These are phyloP conservation scores for Mortierella sp. DNA, from an alignment of 371 early-diverging fungal species.

Conservation along the genomic window DNA sequence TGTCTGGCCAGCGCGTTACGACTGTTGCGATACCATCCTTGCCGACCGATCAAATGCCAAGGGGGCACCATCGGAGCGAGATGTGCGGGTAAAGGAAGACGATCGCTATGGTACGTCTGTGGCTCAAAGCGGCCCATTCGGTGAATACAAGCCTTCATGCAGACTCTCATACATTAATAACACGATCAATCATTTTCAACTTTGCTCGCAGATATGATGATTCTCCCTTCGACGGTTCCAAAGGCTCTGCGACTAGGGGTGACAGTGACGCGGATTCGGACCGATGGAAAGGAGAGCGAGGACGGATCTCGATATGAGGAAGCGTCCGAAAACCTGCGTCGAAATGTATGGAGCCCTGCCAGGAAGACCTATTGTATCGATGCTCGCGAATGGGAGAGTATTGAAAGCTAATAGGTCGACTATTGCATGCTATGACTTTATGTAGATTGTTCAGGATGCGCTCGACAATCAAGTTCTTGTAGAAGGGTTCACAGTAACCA, in stretches of 20 bases:
- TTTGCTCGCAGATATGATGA: constrained; percentile 15
- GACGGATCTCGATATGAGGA: constrained; percentile 30
- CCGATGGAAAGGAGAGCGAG: constrained; percentile 5
- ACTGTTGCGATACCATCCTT: constrained; percentile 30
- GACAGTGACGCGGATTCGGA: constrained; percentile 13
- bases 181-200: background rate
- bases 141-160: background rate
- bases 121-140: background rate
- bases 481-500: constrained; percentile 24
- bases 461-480: constrained; percentile 30
- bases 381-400: background rate
- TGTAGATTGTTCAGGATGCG: constrained; percentile 36
- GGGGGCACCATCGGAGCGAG: background rate
- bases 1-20: constrained; percentile 52
- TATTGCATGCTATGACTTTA: background rate
- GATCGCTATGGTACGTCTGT: constrained; percentile 20
- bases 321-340: constrained; percentile 35
- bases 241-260: constrained; percentile 30
- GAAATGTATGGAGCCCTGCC: constrained; percentile 26
- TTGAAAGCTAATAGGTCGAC: background rate
- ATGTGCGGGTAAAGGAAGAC: background rate
- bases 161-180: background rate
- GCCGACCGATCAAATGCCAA: constrained; percentile 35
- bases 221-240: constrained; percentile 17
- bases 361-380: background rate